Percentiles rank a stretch among this genome's conserved stretches.
phyloP scores from a whole-genome alignment of 1,284 basidiomycete species.

The Macrocystidia cucumis region DNA sequence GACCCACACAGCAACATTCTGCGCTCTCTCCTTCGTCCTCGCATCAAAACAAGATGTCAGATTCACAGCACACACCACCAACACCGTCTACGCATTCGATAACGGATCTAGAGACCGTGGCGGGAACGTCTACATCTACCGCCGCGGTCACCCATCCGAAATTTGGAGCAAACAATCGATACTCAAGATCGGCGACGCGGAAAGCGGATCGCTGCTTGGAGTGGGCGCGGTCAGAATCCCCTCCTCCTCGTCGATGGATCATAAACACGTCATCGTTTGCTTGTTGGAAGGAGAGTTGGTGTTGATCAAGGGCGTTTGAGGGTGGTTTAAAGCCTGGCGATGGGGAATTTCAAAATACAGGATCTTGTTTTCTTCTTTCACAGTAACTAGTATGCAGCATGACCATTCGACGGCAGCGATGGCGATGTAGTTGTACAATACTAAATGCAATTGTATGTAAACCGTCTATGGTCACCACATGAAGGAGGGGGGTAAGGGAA shows the following conservation, averaged over 20 bases:
- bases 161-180: constrained; percentile 74
- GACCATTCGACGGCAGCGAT: constrained; percentile 15
- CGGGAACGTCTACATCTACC: constrained; percentile 83
- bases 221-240: constrained; percentile 43
- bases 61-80: constrained; percentile 66
- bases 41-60: constrained; percentile 88
- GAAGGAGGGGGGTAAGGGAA: constrained; percentile 4
- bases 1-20: constrained; percentile 75
- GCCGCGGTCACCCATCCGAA: constrained; percentile 37
- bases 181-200: constrained; percentile 60
- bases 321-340: too few relatives aligned
- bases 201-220: constrained; percentile 73
- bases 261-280: constrained; percentile 47
- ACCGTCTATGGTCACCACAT: too few relatives aligned
- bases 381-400: too few relatives aligned
- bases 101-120: constrained; percentile 55
- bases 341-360: too few relatives aligned
- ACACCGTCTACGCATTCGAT: constrained; percentile 75
- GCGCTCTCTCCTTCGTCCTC: constrained; percentile 89
- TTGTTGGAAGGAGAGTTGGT: constrained; percentile 76
- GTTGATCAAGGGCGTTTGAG: constrained; percentile 47
- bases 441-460: too few relatives aligned
- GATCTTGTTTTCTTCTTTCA: too few relatives aligned
- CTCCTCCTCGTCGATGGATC: too few relatives aligned
- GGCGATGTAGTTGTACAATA: constrained; percentile 15